Evolutionary conservation across 345 rosid genomes (phyloP).

Genomic region (Lepidium sativum): DNA sequence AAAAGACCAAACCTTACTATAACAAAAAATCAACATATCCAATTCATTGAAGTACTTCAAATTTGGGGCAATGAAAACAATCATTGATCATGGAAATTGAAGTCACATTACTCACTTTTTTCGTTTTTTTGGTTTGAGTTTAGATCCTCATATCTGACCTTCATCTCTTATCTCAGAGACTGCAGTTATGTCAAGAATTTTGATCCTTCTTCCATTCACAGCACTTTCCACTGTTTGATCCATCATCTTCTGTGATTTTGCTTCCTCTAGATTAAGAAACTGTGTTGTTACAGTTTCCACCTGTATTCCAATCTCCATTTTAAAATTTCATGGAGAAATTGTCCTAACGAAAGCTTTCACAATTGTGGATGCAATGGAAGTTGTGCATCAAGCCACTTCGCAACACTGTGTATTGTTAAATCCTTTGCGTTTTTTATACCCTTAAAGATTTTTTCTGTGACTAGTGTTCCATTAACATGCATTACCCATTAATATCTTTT

Average conservation of each 20-base stretch:
- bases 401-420: constrained; percentile 43
- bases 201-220: constrained; percentile 47
- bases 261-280: constrained; percentile 44
- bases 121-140: constrained; percentile 30
- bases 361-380: constrained; percentile 45
- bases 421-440: constrained; percentile 48
- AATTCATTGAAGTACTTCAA: constrained; percentile 19
- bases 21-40: constrained; percentile 14
- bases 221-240: constrained; percentile 47
- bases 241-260: constrained; percentile 32
- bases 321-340: constrained; percentile 67
- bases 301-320: constrained; percentile 74
- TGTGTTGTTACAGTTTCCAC: constrained; percentile 69
- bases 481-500: constrained; percentile 61
- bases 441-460: constrained; percentile 29
- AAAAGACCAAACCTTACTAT: not conserved
- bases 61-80: constrained; percentile 60
- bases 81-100: constrained; percentile 35
- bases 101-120: constrained; percentile 37
- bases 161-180: constrained; percentile 65
- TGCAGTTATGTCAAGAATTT: constrained; percentile 64
- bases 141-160: constrained; percentile 46
- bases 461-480: constrained; percentile 47
- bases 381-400: constrained; percentile 54
- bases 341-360: constrained; percentile 63